Conservation (phyloP, 306 rosid species). For the Arachis hypogaea region DNA sequence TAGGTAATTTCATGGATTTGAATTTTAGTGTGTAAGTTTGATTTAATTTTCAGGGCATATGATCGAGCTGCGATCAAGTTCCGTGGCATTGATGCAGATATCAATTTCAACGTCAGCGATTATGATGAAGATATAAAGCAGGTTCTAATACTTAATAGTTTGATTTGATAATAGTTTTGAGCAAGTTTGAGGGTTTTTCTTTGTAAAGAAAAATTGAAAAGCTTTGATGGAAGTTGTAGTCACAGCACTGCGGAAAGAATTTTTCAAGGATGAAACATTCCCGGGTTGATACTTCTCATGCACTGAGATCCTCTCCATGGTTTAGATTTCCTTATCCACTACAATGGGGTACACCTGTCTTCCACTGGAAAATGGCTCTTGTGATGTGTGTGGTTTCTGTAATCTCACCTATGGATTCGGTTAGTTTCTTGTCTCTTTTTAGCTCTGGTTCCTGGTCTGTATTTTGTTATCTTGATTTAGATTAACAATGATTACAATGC, state of each 20-base stretch:
- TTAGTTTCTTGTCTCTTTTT: constrained; percentile 59
- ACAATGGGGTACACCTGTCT: constrained; percentile 99
- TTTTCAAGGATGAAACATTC: constrained; percentile 90
- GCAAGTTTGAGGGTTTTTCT: too few species aligned
- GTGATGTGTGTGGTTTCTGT: constrained; percentile 93
- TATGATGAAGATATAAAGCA: too few species aligned
- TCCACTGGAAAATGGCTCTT: constrained; percentile 94
- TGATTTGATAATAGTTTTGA: too few species aligned
- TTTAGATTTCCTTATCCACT: constrained; percentile 97
- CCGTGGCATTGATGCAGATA: too few species aligned
- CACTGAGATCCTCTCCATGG: constrained; percentile 85
- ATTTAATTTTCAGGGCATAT: too few species aligned
- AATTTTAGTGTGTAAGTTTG: too few species aligned
- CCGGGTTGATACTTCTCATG: constrained; percentile 89
- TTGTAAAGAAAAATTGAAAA: too few species aligned
- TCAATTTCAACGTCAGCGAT: too few species aligned
- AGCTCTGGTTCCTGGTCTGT: constrained; percentile 30
- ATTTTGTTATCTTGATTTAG: constrained; percentile 20
- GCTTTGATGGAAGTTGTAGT: not conserved
- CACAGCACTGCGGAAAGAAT: constrained; percentile 92
- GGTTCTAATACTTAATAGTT: too few species aligned
- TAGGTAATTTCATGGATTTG: too few species aligned
- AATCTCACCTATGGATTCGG: constrained; percentile 95
- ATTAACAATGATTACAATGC: not conserved
- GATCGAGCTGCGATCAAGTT: too few species aligned